A percentile compares a stretch with the other conserved stretches of the same genome.
These are phyloP conservation scores for Dictyostelium gargantuum DNA, from an alignment of 208 protist genomes.

Conservation along the genomic window DNA sequence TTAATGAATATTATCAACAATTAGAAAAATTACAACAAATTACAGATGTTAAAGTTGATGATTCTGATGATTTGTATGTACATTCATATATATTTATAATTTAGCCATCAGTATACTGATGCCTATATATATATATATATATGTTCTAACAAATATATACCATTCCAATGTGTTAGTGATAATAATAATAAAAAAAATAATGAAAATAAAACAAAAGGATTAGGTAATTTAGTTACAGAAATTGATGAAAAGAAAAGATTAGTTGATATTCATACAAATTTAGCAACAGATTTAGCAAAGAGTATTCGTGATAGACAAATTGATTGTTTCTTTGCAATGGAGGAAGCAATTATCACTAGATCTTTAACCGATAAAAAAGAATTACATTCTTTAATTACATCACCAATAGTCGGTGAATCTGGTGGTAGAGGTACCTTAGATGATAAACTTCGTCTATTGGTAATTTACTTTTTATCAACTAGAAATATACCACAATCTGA, in stretches of 20 bases:
- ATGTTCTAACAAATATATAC: no score
- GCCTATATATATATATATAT: background rate
- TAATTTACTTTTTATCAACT: slow-evolving; percentile 82
- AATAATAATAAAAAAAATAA: background rate
- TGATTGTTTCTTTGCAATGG: slow-evolving; percentile 83
- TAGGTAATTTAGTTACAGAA: slow-evolving; percentile 67
- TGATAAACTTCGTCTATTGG: slow-evolving; percentile 83
- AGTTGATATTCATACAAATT: slow-evolving; percentile 85
- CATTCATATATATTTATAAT: background rate
- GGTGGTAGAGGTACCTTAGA: slow-evolving; percentile 72
- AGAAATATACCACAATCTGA: background rate
- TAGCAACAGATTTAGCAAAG: slow-evolving; percentile 83
- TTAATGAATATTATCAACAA: slow-evolving; percentile 64
- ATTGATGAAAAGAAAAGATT: slow-evolving; percentile 82
- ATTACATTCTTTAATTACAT: slow-evolving; percentile 60
- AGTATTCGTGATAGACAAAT: slow-evolving; percentile 80
- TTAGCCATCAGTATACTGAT: background rate
- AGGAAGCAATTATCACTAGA: slow-evolving; percentile 82
- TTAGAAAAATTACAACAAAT: slow-evolving; percentile 64
- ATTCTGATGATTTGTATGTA: background rate
- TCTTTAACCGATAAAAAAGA: slow-evolving; percentile 74
- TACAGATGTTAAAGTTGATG: slow-evolving; percentile 39
- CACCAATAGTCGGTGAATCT: background rate
- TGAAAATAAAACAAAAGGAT: background rate
- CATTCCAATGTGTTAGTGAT: no score